Base-by-base conservation (phyloP, 1,284 basidiomycete genomes). In the Psilocybe mexicana region DNA sequence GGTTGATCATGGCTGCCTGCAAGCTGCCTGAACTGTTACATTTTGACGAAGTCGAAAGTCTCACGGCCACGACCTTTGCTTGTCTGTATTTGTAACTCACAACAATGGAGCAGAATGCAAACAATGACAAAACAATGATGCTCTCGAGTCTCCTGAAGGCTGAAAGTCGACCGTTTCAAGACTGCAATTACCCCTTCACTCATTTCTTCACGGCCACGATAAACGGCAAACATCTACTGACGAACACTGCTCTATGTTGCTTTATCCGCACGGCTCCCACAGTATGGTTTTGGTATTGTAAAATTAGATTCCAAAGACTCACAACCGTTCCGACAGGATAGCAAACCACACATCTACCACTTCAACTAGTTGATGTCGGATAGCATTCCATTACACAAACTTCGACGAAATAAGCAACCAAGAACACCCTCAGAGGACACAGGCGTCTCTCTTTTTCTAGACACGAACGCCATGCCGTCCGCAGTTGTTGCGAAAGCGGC, bases 381-480 rank as follows among this genome's bases (percentile, higher is more conserved):
- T 77, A 58, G 51, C 10, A 90, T 90, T 72, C 86, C 85, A 48
- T 75, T 90, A 59, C 83, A 78, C 66, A 77, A 78, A 65, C 74
- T 90, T 68, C 74, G 80, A 80, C 75, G 78, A 71, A 76, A 77
- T 65, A 79, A 78, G 66, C 48, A 66, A 62, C 58, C 73, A 76
- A 63, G 69, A 74, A 62, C 65, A 69, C 54, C 65, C 60, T 59
- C 53, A 54, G 57, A 68, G 67, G 60, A 61, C 58, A 50, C 51
- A 63, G 66, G 54, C 62, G 74, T 78, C 68, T 72, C 74, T 25
- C 58, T 67, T 51, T 67, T 67, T 46, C 62, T 65, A 51, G 64
- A 67, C 52, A 67, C 57, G 44, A 65, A 43, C 57, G 59, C 59
- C 23, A 72, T 71, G 67, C 67, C 66, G 51, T 69, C 77, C 12